Evolutionary conservation across 1,139 yeast genomes (phyloP), one percentile per base, ranked within the genome.

Genomic region (Candida dubliniensis): DNA sequence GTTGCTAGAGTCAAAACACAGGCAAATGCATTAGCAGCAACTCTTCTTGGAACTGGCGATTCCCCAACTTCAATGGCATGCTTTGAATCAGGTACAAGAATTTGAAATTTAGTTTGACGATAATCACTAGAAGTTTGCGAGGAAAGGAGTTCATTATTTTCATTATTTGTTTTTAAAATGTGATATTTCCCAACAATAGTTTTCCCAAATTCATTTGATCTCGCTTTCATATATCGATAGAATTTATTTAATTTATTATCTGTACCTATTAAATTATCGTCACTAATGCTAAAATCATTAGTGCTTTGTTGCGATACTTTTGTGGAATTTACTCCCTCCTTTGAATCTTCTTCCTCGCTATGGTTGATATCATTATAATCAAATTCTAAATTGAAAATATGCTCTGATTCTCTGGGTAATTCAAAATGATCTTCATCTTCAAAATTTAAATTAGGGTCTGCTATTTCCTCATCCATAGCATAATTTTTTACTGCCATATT

Each of bases 11-110:
- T 67, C 36, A 76, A 57, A 1, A 74, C 46, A 40, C 71, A 66
- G 11, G 69, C 55, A 49, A 76, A 72, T 2, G 77, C 65, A 41
- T 61, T 67, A 11, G 69, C 73, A 12, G 73, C 74, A 26, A 67
- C 54, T 12, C 57, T 52, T 45, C 60, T 58, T 12, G 46, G 44
- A 38, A 57, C 45, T 39, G 57, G 42, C 46, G 45, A 43, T 46
- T 60, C 55, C 29, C 50, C 31, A 25, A 40, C 5, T 40, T 43
- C 36, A 12, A 38, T 12, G 15, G 36, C 37, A 38, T 29, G 38
- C 5, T 25, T 15, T 8, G 39, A 31, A 38, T 48, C 48, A 1
- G 66, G 61, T 29, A 64, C 60, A 26, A 61, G 45, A 6, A 50
- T 46, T 1, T 57, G 44, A 38, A 59, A 53, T 10, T 45, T 45